Conservation (phyloP, 306 rosid genomes). For the Inga laurina region DNA sequence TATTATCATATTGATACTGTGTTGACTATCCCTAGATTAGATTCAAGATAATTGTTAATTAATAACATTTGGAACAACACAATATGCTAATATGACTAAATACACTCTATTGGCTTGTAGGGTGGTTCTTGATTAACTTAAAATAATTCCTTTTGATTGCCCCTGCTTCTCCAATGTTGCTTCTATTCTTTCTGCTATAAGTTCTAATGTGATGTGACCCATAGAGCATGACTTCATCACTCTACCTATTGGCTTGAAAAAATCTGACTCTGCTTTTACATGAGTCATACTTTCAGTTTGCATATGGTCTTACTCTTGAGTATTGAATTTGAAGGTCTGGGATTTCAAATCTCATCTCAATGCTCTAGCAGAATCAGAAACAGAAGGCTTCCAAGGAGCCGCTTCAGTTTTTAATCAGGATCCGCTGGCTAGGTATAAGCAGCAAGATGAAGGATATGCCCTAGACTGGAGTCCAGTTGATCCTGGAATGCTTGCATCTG, state of each 20-base stretch:
- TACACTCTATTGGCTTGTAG: not conserved
- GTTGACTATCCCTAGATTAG: not conserved
- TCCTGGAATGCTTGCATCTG: slow-evolving; percentile 84
- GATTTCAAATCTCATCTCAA: slow-evolving; percentile 84
- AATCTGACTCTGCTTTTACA: not conserved
- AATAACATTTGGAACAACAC: not conserved
- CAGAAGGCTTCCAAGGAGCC: slow-evolving; percentile 67
- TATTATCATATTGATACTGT: not conserved
- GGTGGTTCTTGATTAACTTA: not conserved
- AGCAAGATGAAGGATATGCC: slow-evolving; percentile 91
- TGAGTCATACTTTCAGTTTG: not conserved
- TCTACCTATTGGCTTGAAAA: slow-evolving; percentile 4
- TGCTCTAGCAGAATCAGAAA: slow-evolving; percentile 73
- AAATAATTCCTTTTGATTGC: not conserved
- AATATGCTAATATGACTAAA: not conserved
- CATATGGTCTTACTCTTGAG: slow-evolving; percentile 27
- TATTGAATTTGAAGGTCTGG: slow-evolving; percentile 66
- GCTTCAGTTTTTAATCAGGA: slow-evolving; percentile 67
- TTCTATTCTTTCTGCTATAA: not conserved
- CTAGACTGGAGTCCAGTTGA: slow-evolving; percentile 87
- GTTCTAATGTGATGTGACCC: not conserved
- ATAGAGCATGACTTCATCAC: not conserved
- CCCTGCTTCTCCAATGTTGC: not conserved
- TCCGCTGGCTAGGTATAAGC: slow-evolving; percentile 67
- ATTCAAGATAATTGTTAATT: not conserved